phyloP scores from a whole-genome alignment of 2,329 filamentous ascomycete genomes.

The Paecilomyces formosus region DNA sequence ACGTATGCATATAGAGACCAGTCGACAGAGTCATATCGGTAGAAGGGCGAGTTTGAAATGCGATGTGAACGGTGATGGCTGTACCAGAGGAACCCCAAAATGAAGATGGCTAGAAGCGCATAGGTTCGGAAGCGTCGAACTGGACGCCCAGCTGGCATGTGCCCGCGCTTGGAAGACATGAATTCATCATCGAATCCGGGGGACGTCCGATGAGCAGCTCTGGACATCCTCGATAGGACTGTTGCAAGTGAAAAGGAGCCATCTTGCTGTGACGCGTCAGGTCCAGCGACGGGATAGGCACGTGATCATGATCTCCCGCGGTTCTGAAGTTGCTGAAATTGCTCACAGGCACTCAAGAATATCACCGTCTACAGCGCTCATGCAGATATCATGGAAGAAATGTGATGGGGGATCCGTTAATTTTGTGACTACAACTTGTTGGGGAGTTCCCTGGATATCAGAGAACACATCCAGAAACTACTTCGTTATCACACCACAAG shows the following conservation, averaged over 20 bases:
- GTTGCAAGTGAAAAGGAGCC: not conserved
- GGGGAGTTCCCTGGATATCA: too few relatives aligned
- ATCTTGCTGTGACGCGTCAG: not conserved
- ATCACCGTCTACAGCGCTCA: too few relatives aligned
- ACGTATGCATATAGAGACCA: conserved; percentile 38
- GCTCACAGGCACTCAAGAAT: too few relatives aligned
- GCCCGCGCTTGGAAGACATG: not conserved
- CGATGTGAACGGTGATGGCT: conserved; percentile 3
- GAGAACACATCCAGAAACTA: too few relatives aligned
- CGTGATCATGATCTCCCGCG: not conserved
- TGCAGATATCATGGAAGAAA: too few relatives aligned
- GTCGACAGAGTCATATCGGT: conserved; percentile 19
- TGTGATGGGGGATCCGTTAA: too few relatives aligned
- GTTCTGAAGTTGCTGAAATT: not conserved
- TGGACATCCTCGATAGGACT: not conserved
- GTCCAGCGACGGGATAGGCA: not conserved
- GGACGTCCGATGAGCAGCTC: not conserved
- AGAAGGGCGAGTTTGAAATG: conserved; percentile 4
- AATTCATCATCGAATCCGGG: not conserved
- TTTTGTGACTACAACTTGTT: too few relatives aligned
- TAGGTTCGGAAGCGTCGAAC: conserved; percentile 6
- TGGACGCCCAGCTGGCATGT: conserved; percentile 1
- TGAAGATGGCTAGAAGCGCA: conserved; percentile 4
- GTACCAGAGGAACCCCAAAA: conserved; percentile 5
- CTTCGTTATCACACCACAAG: too few relatives aligned